Evolutionary conservation across 2,329 filamentous ascomycete genomes (phyloP), one percentile per base, ranked within the genome.

Genomic region (Trichoderma oligosporum): DNA sequence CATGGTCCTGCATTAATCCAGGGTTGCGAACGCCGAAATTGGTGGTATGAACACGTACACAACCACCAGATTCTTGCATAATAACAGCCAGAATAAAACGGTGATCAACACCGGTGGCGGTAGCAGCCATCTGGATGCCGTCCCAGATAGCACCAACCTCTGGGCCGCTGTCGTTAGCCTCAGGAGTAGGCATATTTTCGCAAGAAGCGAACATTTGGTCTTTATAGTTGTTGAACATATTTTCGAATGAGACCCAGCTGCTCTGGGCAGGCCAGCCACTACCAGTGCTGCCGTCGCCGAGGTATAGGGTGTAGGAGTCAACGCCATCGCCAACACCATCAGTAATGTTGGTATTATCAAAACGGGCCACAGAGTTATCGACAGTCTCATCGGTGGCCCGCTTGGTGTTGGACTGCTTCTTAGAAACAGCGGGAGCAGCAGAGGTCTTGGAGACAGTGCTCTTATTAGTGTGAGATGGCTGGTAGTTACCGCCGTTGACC

Each of bases 61-160:
- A 77, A 49, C 75, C 75, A 56, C 70, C 71, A 61, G 71, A 74
- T 62, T 78, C 75, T 61, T 78, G 75, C 67, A 78, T 70, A 33
- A 77, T 61, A 55, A 77, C 66, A 16, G 74, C 71, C 14, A 78
- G 65, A 61, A 78, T 75, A 57, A 75, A 74, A 45, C 75, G 73
- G 46, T 66, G 61, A 58, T 76, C 74, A 20, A 77, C 65, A 16
- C 63, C 61, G 0, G 65, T 63, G 7, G 58, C 54, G 7, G 48
- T 39, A 5, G 73, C 66, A 11, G 73, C 68, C 7, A 61, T 47
- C 48, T 69, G 58, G 47, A 77, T 76, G 35, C 66, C 65, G 33
- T 61, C 56, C 25, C 47, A 33, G 53, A 60, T 64, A n/a, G 56
- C 58, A 31, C 35, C 35, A 3, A 57, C 20, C 45, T 64, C 59